Conservation (phyloP, 768 basidiomycete genomes). For the Calocera viscosa region DNA sequence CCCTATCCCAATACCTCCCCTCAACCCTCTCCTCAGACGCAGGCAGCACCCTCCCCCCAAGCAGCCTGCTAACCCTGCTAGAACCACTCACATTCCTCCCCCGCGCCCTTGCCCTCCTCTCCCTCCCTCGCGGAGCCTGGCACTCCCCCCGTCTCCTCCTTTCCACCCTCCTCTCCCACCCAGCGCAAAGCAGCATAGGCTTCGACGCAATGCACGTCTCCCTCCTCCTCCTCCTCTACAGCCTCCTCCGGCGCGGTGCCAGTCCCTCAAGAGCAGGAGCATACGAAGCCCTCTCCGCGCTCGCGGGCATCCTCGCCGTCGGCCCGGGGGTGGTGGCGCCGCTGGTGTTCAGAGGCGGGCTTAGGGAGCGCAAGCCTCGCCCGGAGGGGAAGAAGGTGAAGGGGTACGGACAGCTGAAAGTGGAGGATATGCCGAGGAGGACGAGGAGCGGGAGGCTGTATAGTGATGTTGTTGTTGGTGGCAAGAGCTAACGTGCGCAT, state of each 20-base stretch:
- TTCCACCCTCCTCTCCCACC: conserved; percentile 37
- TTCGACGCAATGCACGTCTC: conserved; percentile 18
- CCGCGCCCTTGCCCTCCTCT: conserved; percentile 28
- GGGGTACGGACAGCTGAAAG: not conserved
- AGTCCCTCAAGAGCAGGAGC: not conserved
- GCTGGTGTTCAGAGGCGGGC: conserved; percentile 30
- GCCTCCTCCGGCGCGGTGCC: not conserved
- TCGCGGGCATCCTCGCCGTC: not conserved
- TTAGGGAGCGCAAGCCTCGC: conserved; percentile 19
- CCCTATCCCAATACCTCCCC: not conserved
- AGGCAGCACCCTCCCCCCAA: conserved; percentile 15
- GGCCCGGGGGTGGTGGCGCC: not conserved
- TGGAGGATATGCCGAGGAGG: not conserved
- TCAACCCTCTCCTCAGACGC: conserved; percentile 17
- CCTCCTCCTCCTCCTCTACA: not conserved
- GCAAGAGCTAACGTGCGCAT: not conserved
- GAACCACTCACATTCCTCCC: conserved; percentile 26
- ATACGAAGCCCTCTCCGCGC: not conserved
- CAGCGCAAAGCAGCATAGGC: conserved; percentile 52
- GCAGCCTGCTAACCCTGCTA: conserved; percentile 31
- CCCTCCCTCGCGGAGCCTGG: conserved; percentile 12
- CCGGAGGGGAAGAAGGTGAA: not conserved
- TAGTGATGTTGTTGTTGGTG: not conserved
- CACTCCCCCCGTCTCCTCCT: conserved; percentile 20
- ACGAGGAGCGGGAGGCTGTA: conserved; percentile 6